Evolutionary conservation across 2,329 filamentous ascomycete species (phyloP), one percentile per base, ranked within the genome.

Genomic region (Colletotrichum higginsianum): DNA sequence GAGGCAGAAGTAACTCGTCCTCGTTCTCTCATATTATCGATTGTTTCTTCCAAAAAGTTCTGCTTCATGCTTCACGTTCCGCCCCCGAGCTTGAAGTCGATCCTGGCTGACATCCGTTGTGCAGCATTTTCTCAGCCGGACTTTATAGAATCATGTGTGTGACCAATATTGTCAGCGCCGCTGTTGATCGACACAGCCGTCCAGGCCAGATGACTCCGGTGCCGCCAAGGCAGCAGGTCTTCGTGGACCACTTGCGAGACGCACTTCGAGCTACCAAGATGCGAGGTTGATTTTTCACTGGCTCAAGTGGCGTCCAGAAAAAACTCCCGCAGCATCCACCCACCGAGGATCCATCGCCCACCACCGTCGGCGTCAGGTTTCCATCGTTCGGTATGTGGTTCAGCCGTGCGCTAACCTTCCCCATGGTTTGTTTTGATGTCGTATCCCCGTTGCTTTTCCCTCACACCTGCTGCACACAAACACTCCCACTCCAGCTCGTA

Each of bases 391-490:
- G 64, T 12, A 50, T 26, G 18, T 52, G 21, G 46, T 18, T 47
- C 35, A 53, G 47, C 40, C 61, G 23, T 40, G 60, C 69, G 60
- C 61, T 46, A 60, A 21, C 26, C 68, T 18, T 35, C 11, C 15
- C 47, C 46, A 60, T 55, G n/a, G 55, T 30, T 69, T 30, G 23
- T 49, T 67, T 55, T 16, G 40, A 13, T 53, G 52, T 58, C 57
- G 46, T 66, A n/a, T 3, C 11, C 11, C 49, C 16, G 13, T 72
- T 72, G 44, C 69, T 69, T 72, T 72, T 72, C 47, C 16, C 44
- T 53, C 58, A 21, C 47, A 3, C 38, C 57, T 15, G 8, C 57
- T 15, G 12, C 35, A 11, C 35, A 12, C 35, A 38, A 38, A 38
- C 26, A 3, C n/a, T n/a, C n/a, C 38, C 35, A 12, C 38, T 23